Conservation (phyloP, 2,329 filamentous ascomycete genomes). For the Gliomastix tumulicola region DNA sequence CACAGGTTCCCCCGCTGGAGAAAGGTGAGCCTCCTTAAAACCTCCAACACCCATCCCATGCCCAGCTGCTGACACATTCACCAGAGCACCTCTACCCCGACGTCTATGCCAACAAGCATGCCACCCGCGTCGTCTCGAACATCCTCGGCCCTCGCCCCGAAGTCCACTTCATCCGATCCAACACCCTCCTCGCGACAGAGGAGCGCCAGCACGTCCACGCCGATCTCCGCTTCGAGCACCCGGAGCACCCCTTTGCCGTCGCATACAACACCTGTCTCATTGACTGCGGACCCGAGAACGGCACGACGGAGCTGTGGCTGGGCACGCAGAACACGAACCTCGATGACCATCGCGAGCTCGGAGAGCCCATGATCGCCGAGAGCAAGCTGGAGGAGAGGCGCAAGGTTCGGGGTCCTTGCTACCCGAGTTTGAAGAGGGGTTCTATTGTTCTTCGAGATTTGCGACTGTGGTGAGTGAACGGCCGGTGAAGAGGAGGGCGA, state of each 20-base stretch:
- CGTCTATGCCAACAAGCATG: conserved; percentile 19
- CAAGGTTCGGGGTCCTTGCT: conserved; percentile 4
- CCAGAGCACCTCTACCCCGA: conserved; percentile 14
- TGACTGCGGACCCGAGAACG: conserved; percentile 8
- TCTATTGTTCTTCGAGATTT: conserved; percentile 10
- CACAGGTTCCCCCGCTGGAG: conserved; percentile 12
- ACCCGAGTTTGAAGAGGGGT: conserved; percentile 8
- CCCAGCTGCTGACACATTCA: neutral
- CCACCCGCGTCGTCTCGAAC: conserved; percentile 9
- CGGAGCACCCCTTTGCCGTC: conserved; percentile 5
- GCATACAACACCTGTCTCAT: conserved; percentile 5
- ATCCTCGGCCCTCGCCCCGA: conserved; percentile 13
- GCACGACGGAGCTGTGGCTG: conserved; percentile 11
- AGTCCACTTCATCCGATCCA: conserved; percentile 13
- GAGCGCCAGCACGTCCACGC: conserved; percentile 5
- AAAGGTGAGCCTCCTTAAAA: conserved; percentile 10
- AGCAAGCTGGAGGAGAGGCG: conserved; percentile 3
- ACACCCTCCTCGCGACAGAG: conserved; percentile 9
- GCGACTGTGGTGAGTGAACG: conserved; percentile 6
- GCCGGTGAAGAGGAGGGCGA: too few species aligned
- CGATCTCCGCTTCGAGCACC: conserved; percentile 6
- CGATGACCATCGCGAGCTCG: conserved; percentile 3
- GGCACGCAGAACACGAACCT: conserved; percentile 6
- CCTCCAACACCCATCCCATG: too few species aligned
- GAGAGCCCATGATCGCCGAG: conserved; percentile 6